Conservation (phyloP, 2,329 filamentous ascomycete genomes). For the Thielaviopsis punctulata region DNA sequence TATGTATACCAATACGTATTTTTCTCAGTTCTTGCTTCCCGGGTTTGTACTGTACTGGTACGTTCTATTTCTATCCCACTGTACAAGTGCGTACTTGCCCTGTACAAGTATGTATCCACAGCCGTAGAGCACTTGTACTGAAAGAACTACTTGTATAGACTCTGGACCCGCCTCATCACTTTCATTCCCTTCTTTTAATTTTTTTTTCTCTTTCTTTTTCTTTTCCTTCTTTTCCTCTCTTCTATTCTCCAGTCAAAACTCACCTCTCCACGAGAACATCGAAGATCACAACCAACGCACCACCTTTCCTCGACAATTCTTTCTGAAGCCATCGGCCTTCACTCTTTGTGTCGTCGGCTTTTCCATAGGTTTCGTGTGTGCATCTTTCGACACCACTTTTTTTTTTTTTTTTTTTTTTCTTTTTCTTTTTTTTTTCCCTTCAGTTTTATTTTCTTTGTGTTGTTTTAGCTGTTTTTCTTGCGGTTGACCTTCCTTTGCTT, state of each 20-base stretch:
- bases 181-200: not conserved
- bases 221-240: not conserved
- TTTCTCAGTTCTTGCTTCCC: too few relatives aligned
- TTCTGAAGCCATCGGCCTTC: conserved; percentile 5
- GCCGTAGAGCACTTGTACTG: not conserved
- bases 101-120: too few relatives aligned
- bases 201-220: conserved; percentile 1
- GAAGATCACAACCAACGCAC: conserved; percentile 9
- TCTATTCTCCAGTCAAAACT: conserved; percentile 4
- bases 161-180: not conserved
- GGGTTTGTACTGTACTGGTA: too few relatives aligned
- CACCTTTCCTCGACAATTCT: conserved; percentile 12
- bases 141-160: not conserved
- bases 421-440: conserved; percentile 1
- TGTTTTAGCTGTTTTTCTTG: not conserved
- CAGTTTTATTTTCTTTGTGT: not conserved
- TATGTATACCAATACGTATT: too few relatives aligned
- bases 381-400: conserved; percentile 4
- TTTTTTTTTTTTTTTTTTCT: conserved; percentile 1
- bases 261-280: conserved; percentile 6
- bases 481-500: too few relatives aligned
- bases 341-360: conserved; percentile 3
- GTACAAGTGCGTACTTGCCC: too few relatives aligned
- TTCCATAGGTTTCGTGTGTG: conserved; percentile 12
- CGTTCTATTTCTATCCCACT: too few relatives aligned